phyloP scores from a whole-genome alignment of 2,329 filamentous ascomycete species.

The Ophiostoma triangulosporum region DNA sequence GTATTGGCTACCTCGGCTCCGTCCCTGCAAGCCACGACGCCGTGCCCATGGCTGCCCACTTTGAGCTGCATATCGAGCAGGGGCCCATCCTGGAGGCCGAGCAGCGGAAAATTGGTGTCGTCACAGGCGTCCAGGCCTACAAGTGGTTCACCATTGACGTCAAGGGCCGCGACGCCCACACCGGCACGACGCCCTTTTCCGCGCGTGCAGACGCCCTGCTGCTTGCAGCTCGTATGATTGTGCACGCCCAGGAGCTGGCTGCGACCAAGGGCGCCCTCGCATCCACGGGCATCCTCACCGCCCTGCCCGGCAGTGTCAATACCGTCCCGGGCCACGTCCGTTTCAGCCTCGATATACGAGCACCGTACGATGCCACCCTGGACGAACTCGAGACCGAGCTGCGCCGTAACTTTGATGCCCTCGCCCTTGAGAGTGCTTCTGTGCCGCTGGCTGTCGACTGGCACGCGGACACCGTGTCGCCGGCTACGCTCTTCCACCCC shows the following conservation, averaged over 20 bases:
- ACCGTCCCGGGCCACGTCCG: constrained; percentile 56
- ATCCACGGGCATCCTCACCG: constrained; percentile 52
- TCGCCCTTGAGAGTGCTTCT: constrained; percentile 40
- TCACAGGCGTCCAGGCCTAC: constrained; percentile 62
- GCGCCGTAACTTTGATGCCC: constrained; percentile 41
- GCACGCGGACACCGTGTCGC: constrained; percentile 46
- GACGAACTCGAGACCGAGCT: constrained; percentile 41
- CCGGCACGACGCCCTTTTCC: constrained; percentile 51
- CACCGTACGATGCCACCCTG: constrained; percentile 40
- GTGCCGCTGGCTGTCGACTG: constrained; percentile 33
- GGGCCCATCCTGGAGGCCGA: constrained; percentile 58
- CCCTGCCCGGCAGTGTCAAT: constrained; percentile 56
- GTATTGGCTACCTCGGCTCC: constrained; percentile 56
- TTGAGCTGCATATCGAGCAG: constrained; percentile 78
- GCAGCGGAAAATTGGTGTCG: constrained; percentile 52
- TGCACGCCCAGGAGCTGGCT: constrained; percentile 50
- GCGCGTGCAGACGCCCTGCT: constrained; percentile 21
- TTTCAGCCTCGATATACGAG: constrained; percentile 56
- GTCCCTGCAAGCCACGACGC: constrained; percentile 41
- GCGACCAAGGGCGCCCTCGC: constrained; percentile 46
- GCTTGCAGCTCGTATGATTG: constrained; percentile 48
- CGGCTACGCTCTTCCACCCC: constrained; percentile 50
- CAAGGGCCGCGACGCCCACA: constrained; percentile 55
- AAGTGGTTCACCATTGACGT: constrained; percentile 59
- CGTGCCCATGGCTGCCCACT: constrained; percentile 60